Base-by-base conservation (phyloP, 768 basidiomycete species). In the Agrocybe chaxingu region DNA sequence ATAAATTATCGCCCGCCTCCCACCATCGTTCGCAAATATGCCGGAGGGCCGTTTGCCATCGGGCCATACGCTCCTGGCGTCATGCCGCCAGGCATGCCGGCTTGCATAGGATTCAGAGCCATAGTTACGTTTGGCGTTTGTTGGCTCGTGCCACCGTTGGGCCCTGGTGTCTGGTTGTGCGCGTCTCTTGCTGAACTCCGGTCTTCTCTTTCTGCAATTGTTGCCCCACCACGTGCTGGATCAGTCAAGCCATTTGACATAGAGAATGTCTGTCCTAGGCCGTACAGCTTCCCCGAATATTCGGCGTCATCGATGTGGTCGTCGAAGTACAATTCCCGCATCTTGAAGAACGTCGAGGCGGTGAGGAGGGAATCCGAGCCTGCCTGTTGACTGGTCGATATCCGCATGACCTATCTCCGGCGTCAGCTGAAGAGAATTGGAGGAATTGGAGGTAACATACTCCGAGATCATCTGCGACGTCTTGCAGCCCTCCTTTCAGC, bases 311-410 rank as follows among this genome's bases (percentile, higher is more conserved):
- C 92, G 46, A 97, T 78, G n/a, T 81, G 74, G 65, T 93, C 89
- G 54, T 86, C 82, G 72, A 99, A 99, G 71, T 94, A 98, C 11
- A 88, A 68, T 57, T 92, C 85, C 29, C 91, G 84, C 81, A 98
- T 91, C 68, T 94, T 90, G 86, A 98, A 98, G 72, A 98, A 98
- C 0, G 92, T 92, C 2, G 87, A 84, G 2, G 93, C 84, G 6
- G 95, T 98, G 41, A 99, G 79, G 37, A 98, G 84, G 10, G 90
- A 92, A 65, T 98, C 97, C n/a, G 92, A 95, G 10, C 97, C 96
- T 8, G 96, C 94, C 72, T 97, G 96, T 68, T 97, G 94, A 48
- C 92, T 90, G 16, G 84, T 80, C 4, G 92, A 93, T 67, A 93
- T 90, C 39, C 95, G 83, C 69, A 85, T 75, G 29, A 97, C 87